Percentiles rank a stretch among this genome's conserved stretches.
Conservation (phyloP, 768 basidiomycete genomes). For the Neoboletus brunneissimus region DNA sequence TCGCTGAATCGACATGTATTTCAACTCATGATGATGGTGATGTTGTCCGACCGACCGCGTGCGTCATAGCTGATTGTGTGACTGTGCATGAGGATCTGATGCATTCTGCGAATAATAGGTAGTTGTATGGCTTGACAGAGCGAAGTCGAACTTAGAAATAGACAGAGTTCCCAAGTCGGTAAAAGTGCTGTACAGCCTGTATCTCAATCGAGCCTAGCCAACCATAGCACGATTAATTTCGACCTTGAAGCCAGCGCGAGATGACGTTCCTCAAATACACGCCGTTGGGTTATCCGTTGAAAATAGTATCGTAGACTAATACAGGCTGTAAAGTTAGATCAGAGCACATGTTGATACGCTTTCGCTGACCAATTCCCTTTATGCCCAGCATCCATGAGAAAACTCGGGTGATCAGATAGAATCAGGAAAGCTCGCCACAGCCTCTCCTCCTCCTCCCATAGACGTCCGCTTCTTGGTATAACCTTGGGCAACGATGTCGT, state of each 20-base stretch:
- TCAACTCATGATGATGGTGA: no score
- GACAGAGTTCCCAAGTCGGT: no score
- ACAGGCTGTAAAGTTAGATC: not conserved
- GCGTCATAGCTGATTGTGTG: no score
- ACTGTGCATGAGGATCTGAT: no score
- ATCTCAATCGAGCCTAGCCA: no score
- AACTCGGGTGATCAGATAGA: not conserved
- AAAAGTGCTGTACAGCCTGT: no score
- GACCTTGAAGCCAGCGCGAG: not conserved
- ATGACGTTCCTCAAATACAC: not conserved
- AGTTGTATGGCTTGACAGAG: no score
- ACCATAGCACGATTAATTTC: no score
- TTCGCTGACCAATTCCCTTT: not conserved
- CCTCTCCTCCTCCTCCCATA: not conserved
- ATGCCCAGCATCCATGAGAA: not conserved
- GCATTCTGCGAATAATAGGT: no score
- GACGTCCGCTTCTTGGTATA: conserved; percentile 27
- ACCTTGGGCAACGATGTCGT: conserved; percentile 36
- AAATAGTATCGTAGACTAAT: not conserved
- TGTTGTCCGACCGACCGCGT: no score
- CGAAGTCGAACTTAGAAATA: no score
- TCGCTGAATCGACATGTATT: no score
- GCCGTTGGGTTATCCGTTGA: not conserved
- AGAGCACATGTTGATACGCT: not conserved
- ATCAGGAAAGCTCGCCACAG: not conserved